Percentiles rank a stretch among this genome's conserved stretches.
Evolutionary conservation across 2,329 filamentous ascomycete genomes (phyloP).

Genomic region (Ophiocordyceps unilateralis): DNA sequence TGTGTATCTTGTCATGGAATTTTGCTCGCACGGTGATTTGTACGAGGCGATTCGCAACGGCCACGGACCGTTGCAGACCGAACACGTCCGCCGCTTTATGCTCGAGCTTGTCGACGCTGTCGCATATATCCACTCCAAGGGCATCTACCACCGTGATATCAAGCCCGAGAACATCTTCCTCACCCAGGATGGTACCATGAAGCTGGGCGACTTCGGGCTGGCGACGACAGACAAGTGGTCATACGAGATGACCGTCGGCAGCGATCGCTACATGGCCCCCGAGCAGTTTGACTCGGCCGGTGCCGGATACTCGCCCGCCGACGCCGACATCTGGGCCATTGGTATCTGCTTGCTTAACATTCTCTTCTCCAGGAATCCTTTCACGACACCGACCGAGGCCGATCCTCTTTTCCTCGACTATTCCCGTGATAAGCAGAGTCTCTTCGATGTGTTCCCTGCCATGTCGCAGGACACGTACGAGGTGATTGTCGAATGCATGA

Average conservation of each 20-base stretch:
- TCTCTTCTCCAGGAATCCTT: constrained; percentile 91
- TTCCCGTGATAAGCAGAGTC: constrained; percentile 77
- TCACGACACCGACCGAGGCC: constrained; percentile 75
- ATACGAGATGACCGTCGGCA: constrained; percentile 83
- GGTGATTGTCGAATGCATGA: constrained; percentile 79
- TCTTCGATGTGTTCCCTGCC: constrained; percentile 95
- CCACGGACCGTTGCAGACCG: constrained; percentile 79
- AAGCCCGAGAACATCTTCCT: constrained; percentile 99
- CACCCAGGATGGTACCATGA: constrained; percentile 71
- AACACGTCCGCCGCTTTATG: constrained; percentile 97
- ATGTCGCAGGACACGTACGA: constrained; percentile 98
- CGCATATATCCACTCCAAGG: constrained; percentile 76
- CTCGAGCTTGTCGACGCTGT: constrained; percentile 81
- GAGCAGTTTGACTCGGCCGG: constrained; percentile 89
- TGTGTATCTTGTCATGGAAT: constrained; percentile 84
- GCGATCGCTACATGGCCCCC: constrained; percentile 97
- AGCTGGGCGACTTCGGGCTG: constrained; percentile 90
- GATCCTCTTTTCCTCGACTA: constrained; percentile 91
- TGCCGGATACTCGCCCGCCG: constrained; percentile 76
- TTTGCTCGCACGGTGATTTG: constrained; percentile 84
- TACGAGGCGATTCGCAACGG: constrained; percentile 92
- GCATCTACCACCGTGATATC: constrained; percentile 92
- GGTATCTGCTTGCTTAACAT: constrained; percentile 94
- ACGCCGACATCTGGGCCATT: constrained; percentile 94
- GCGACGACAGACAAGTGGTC: constrained; percentile 84